Conservation (phyloP, 2,329 filamentous ascomycete species). For the Cercospora janseana region DNA sequence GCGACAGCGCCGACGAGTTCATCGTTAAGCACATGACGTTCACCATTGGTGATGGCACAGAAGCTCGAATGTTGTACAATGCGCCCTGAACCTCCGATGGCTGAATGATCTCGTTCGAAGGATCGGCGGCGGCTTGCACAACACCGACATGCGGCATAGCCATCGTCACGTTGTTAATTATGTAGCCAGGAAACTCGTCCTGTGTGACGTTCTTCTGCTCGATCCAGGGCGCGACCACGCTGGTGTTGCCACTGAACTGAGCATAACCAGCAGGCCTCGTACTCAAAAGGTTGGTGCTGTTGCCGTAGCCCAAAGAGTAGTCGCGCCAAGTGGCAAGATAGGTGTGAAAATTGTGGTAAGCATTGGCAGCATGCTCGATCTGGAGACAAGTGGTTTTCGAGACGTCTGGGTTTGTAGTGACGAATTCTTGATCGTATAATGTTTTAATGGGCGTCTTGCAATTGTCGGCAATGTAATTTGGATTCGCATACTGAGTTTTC, state of each 20-base stretch:
- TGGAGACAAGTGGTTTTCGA: conserved; percentile 59
- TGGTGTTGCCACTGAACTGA: conserved; percentile 70
- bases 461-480: conserved; percentile 51
- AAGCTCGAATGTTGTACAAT: conserved; percentile 65
- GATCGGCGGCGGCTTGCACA: conserved; percentile 61
- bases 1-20: conserved; percentile 56
- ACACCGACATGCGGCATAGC: conserved; percentile 74
- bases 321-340: conserved; percentile 38
- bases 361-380: conserved; percentile 66
- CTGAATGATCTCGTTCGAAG: conserved; percentile 66
- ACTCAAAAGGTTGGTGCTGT: conserved; percentile 45
- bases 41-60: conserved; percentile 66
- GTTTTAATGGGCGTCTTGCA: conserved; percentile 62
- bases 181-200: conserved; percentile 23
- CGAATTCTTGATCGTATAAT: conserved; percentile 41
- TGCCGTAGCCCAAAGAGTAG: conserved; percentile 53
- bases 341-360: conserved; percentile 69
- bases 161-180: conserved; percentile 71
- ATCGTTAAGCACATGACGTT: conserved; percentile 74
- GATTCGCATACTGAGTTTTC: conserved; percentile 62
- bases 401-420: conserved; percentile 30
- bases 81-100: conserved; percentile 62
- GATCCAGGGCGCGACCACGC: conserved; percentile 68
- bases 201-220: conserved; percentile 57
- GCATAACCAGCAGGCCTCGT: conserved; percentile 60